Evolutionary conservation across 441 rosid species (phyloP).

Genomic region (Euphorbia corollata): DNA sequence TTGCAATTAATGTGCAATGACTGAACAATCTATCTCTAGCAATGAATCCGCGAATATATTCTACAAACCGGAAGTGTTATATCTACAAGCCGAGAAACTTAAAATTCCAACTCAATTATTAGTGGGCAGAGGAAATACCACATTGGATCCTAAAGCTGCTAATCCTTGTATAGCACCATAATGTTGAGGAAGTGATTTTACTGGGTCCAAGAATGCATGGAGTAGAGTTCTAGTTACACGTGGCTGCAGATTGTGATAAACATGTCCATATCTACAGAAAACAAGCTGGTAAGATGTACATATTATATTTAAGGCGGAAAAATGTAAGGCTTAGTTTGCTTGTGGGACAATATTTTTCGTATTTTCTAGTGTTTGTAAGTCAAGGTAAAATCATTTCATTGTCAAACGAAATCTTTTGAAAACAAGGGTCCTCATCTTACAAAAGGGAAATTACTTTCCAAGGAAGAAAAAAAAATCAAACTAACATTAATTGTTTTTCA

Average conservation of each 20-base stretch:
- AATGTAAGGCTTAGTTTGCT: neutral
- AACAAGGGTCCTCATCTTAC: too few relatives aligned
- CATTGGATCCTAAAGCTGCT: conserved; percentile 77
- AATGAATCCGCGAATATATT: neutral
- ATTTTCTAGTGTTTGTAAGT: too few relatives aligned
- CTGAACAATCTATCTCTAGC: neutral
- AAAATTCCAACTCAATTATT: neutral
- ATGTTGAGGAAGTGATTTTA: conserved; percentile 73
- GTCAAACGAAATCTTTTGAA: too few relatives aligned
- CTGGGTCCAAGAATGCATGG: conserved; percentile 77
- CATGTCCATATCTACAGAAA: conserved; percentile 66
- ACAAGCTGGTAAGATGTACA: conserved; percentile 18
- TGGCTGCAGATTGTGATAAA: conserved; percentile 74
- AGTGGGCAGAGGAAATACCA: conserved; percentile 43
- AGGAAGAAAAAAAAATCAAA: too few relatives aligned
- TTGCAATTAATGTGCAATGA: neutral
- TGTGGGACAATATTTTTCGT: too few relatives aligned
- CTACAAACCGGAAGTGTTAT: neutral
- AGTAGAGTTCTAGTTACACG: conserved; percentile 82
- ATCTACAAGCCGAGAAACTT: neutral
- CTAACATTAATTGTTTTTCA: neutral
- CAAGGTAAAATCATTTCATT: too few relatives aligned
- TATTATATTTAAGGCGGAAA: neutral
- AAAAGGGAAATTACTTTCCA: too few relatives aligned
- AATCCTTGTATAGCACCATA: conserved; percentile 96